Evolutionary conservation across 2,329 filamentous ascomycete species (phyloP).

Genomic region (Geosmithia flava): DNA sequence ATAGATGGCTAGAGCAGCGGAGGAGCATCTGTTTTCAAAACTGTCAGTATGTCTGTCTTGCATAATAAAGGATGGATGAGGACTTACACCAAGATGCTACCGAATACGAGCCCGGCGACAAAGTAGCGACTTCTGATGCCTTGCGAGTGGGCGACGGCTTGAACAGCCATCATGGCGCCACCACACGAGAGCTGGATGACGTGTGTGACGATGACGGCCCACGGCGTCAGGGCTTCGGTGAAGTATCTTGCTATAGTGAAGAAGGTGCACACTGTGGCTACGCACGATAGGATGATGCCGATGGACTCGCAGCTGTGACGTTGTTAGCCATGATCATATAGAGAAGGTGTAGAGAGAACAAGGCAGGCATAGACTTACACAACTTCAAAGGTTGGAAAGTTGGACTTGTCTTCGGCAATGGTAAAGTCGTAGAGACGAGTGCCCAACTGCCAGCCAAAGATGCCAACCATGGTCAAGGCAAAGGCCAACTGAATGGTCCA

Average conservation of each 20-base stretch:
- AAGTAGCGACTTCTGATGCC: constrained; percentile 33
- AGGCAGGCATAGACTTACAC: constrained; percentile 26
- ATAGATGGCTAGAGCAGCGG: constrained; percentile 31
- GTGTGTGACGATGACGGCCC: constrained; percentile 39
- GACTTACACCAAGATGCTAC: constrained; percentile 34
- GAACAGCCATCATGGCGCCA: constrained; percentile 32
- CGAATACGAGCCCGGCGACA: constrained; percentile 32
- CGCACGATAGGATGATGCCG: constrained; percentile 35
- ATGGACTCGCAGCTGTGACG: constrained; percentile 36
- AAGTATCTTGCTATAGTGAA: constrained; percentile 33
- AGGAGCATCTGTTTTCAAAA: constrained; percentile 24
- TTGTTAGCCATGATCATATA: too few relatives aligned
- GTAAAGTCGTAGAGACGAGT: constrained; percentile 31
- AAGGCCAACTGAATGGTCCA: constrained; percentile 37
- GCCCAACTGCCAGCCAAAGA: constrained; percentile 41
- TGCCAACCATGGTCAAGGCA: constrained; percentile 31
- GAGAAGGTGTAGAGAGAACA: too few relatives aligned
- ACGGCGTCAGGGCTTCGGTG: constrained; percentile 39
- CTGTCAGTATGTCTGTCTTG: neutral
- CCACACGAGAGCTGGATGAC: constrained; percentile 36
- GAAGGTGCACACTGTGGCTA: constrained; percentile 32
- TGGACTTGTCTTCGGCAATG: constrained; percentile 18
- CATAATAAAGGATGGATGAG: neutral
- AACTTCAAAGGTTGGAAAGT: constrained; percentile 31
- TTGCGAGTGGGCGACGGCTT: constrained; percentile 36